phyloP scores from a whole-genome alignment of 78 protist species.

The Corallochytrium limacisporum region DNA sequence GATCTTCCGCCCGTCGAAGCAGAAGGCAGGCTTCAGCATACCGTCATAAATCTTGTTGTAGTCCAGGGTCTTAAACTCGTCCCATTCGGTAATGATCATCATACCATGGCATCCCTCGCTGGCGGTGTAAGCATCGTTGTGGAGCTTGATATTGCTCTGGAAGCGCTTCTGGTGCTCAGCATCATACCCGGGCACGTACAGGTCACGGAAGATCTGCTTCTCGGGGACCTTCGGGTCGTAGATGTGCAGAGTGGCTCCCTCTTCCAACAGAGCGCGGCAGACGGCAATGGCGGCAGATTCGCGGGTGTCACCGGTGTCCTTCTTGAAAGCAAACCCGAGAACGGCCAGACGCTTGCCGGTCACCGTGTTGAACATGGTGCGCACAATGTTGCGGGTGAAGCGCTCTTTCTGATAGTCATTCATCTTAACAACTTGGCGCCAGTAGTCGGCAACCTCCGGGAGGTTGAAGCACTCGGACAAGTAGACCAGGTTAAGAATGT shows the following conservation, averaged over 20 bases:
- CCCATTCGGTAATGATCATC: conserved; percentile 87
- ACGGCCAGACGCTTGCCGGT: conserved; percentile 61
- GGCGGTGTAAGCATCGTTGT: conserved; percentile 31
- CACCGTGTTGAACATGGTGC: conserved; percentile 71
- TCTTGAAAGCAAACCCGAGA: conserved; percentile 88
- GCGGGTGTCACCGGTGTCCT: conserved; percentile 82
- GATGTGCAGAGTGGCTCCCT: conserved; percentile 68
- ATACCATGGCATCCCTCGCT: conserved; percentile 66
- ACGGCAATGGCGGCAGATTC: conserved; percentile 74
- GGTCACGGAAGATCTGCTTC: conserved; percentile 20
- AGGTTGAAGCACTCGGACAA: conserved; percentile 43
- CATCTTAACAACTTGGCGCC: conserved; percentile 62
- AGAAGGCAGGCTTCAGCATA: conserved; percentile 75
- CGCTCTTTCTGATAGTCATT: conserved; percentile 82
- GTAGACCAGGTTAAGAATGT: conserved; percentile 83
- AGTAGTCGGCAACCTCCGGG: conserved; percentile 81
- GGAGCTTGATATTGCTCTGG: not conserved
- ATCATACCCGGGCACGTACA: not conserved
- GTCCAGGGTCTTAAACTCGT: conserved; percentile 63
- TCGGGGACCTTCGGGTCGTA: conserved; percentile 82
- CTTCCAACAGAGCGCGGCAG: conserved; percentile 36
- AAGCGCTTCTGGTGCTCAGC: not conserved
- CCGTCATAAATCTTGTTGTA: conserved; percentile 9
- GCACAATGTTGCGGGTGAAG: conserved; percentile 45
- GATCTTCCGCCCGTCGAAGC: conserved; percentile 78